Percentiles rank a stretch among this genome's conserved stretches.
Evolutionary conservation across 139 green algal genomes (phyloP).

Genomic region (Haematococcus sp.): DNA sequence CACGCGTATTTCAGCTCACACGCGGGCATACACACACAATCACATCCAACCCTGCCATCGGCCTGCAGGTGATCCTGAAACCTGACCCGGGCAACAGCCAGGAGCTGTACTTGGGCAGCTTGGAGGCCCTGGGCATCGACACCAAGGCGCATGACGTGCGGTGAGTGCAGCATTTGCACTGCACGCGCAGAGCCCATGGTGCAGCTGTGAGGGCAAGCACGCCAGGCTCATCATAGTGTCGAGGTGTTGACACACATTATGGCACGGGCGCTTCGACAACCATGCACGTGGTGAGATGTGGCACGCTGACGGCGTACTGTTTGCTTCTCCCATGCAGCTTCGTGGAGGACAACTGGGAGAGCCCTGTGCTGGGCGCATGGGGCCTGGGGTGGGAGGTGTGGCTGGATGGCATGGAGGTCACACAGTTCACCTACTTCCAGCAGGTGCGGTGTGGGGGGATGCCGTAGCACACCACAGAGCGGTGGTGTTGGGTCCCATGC

Average conservation of each 20-base stretch:
- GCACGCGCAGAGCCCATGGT: too few species aligned
- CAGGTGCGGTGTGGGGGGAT: constrained; percentile 41
- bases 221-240: too few species aligned
- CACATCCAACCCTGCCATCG: background rate
- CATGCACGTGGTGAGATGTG: too few species aligned
- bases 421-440: constrained; percentile 99
- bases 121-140: constrained; percentile 91
- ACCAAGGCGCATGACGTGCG: constrained; percentile 55
- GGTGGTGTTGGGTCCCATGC: too few species aligned
- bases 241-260: too few species aligned
- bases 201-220: too few species aligned
- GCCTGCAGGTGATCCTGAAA: constrained; percentile 94
- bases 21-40: background rate
- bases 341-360: constrained; percentile 99
- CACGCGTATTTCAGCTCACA: background rate
- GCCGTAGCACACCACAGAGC: too few species aligned
- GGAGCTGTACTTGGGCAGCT: constrained; percentile 92
- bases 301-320: too few species aligned
- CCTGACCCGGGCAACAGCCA: constrained; percentile 94
- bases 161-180: too few species aligned
- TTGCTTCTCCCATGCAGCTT: constrained; percentile 56
- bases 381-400: constrained; percentile 97
- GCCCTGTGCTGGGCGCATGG: constrained; percentile 91
- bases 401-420: constrained; percentile 98
- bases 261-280: too few species aligned